These are phyloP conservation scores for Apocynum venetum DNA, from an alignment of 257 asterid genomes.

Conservation along the genomic window DNA sequence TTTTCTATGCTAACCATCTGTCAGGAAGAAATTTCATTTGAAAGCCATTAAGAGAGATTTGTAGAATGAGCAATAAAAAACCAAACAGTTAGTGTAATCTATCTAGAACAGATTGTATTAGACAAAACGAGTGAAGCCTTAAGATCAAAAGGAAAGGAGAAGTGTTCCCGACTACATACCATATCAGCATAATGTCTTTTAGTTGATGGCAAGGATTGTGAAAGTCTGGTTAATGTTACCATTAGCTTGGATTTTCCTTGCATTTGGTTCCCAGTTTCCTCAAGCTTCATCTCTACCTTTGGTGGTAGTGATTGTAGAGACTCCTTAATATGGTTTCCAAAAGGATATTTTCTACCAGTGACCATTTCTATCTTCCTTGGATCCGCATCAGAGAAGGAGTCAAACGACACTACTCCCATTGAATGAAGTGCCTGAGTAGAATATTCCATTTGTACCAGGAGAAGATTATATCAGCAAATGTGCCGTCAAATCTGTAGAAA, in stretches of 20 bases:
- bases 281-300: constrained; percentile 65
- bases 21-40: constrained; percentile 19
- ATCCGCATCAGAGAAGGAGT: constrained; percentile 76
- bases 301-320: constrained; percentile 77
- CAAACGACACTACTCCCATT: constrained; percentile 87
- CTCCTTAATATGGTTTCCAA: constrained; percentile 92
- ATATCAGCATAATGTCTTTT: constrained; percentile 85
- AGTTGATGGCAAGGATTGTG: constrained; percentile 45
- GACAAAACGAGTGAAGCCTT: background rate
- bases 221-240: constrained; percentile 73
- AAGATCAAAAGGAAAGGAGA: constrained; percentile 4
- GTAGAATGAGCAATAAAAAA: background rate
- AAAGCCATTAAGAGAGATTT: background rate
- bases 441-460: constrained; percentile 12
- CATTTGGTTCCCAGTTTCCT: constrained; percentile 54
- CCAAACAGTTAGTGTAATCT: background rate
- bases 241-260: constrained; percentile 69
- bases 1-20: constrained; percentile 81
- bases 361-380: constrained; percentile 90
- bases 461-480: constrained; percentile 5
- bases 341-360: constrained; percentile 90
- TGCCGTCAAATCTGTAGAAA: background rate
- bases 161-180: constrained; percentile 39
- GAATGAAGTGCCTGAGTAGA: constrained; percentile 75
- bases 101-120: background rate